Percentiles rank a stretch among this genome's conserved stretches.
phyloP scores from a whole-genome alignment of 805 yeast species.

The Wickerhamiella cacticola region DNA sequence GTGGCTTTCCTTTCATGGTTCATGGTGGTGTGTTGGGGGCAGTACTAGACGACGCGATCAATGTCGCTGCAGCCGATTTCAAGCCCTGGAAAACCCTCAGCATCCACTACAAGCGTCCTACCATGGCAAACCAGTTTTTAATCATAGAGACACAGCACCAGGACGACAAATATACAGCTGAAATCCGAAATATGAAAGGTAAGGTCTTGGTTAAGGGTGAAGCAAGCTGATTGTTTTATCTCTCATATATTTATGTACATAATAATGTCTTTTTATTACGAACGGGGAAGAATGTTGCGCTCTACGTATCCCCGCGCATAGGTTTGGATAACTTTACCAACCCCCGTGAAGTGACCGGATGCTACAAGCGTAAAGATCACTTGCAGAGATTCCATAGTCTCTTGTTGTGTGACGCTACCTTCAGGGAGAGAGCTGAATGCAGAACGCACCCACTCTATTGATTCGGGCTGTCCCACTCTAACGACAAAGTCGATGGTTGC shows the following conservation, averaged over 20 bases:
- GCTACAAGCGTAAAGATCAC: constrained; percentile 26
- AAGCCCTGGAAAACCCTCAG: constrained; percentile 24
- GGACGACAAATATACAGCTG: constrained; percentile 38
- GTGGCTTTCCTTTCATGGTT: constrained; percentile 77
- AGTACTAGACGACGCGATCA: constrained; percentile 62
- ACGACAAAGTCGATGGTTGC: constrained; percentile 17
- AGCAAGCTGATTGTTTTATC: constrained; percentile 3
- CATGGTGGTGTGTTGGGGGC: constrained; percentile 88
- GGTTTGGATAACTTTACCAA: constrained; percentile 59
- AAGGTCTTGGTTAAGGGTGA: constrained; percentile 37
- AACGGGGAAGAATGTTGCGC: constrained; percentile 20
- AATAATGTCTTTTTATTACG: background rate
- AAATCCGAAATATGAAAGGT: constrained; percentile 42
- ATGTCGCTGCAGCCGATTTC: constrained; percentile 34
- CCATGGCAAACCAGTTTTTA: constrained; percentile 66
- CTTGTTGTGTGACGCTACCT: constrained; percentile 52
- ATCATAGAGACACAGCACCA: constrained; percentile 40
- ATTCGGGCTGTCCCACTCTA: constrained; percentile 30
- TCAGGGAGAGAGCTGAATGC: constrained; percentile 49
- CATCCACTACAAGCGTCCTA: constrained; percentile 51
- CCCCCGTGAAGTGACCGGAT: constrained; percentile 59
- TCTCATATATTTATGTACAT: background rate
- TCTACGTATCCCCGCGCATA: constrained; percentile 38
- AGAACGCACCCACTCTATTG: constrained; percentile 51
- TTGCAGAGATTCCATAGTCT: constrained; percentile 47